phyloP scores from a whole-genome alignment of 2,329 filamentous ascomycete genomes.

The Coniochaeta prunicola region DNA sequence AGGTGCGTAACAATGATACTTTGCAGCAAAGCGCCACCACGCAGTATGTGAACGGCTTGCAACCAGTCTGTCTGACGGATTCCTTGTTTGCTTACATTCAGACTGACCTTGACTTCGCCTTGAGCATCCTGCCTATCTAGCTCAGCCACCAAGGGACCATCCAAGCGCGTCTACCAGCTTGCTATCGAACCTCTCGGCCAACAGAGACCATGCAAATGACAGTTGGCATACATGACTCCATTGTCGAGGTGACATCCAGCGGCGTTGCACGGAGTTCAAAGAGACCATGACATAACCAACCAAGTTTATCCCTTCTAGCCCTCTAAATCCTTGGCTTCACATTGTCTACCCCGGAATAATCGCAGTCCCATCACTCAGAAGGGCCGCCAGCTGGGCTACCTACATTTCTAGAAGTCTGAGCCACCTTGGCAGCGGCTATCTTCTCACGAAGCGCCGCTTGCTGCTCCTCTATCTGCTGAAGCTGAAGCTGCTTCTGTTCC shows the following conservation, averaged over 20 bases:
- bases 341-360: not conserved
- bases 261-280: not conserved
- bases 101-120: not conserved
- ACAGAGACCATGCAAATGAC: not conserved
- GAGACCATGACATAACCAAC: not conserved
- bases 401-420: not conserved
- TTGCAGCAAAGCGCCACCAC: not conserved
- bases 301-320: not conserved
- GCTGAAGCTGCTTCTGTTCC: not conserved
- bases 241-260: not conserved
- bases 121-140: not conserved
- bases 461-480: not conserved
- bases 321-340: not conserved
- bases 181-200: not conserved
- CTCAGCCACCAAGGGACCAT: not conserved
- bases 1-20: not conserved
- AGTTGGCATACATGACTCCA: not conserved
- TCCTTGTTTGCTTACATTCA: not conserved
- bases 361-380: not conserved
- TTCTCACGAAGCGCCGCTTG: not conserved
- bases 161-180: not conserved
- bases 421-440: not conserved
- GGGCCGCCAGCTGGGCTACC: not conserved
- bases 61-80: not conserved
- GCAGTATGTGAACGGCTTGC: not conserved